phyloP scores from a whole-genome alignment of 31 red algal species.

The Odonthalia washingtoniensis region DNA sequence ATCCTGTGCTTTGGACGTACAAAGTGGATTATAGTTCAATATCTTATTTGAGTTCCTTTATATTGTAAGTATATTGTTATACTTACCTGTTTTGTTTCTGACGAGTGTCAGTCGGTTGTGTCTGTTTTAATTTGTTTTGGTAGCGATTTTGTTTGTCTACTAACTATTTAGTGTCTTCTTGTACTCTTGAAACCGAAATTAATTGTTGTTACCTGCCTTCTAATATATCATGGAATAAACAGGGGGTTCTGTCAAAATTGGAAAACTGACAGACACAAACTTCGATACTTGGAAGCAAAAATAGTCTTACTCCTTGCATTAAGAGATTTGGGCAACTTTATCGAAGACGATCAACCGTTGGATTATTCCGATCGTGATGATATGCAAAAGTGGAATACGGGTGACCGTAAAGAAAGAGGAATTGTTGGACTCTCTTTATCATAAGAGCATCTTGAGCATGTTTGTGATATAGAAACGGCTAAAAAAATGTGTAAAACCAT shows the following conservation, averaged over 20 bases:
- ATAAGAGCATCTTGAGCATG: conserved; percentile 20
- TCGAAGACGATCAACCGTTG: neutral
- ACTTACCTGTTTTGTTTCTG: too few relatives aligned
- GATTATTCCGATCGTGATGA: neutral
- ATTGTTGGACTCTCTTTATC: conserved; percentile 1
- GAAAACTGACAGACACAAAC: conserved; percentile 1
- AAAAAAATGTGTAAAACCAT: conserved; percentile 10
- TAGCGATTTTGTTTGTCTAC: too few relatives aligned
- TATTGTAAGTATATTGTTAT: too few relatives aligned
- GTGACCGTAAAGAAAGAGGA: neutral
- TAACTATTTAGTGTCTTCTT: too few relatives aligned
- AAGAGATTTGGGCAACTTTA: neutral
- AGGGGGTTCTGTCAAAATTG: neutral
- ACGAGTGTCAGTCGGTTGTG: too few relatives aligned
- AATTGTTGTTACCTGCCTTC: too few relatives aligned
- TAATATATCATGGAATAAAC: too few relatives aligned
- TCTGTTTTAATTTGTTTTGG: too few relatives aligned
- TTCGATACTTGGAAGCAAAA: neutral
- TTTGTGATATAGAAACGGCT: neutral
- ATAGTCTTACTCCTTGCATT: neutral
- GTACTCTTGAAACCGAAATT: too few relatives aligned
- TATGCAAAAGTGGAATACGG: neutral
- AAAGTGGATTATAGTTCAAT: too few relatives aligned
- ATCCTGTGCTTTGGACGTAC: too few relatives aligned
- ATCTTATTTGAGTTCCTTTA: too few relatives aligned